Percentiles rank a stretch among this genome's conserved stretches.
Evolutionary conservation across 2,329 filamentous ascomycete species (phyloP).

Genomic region (Leptosphaerulina australis): DNA sequence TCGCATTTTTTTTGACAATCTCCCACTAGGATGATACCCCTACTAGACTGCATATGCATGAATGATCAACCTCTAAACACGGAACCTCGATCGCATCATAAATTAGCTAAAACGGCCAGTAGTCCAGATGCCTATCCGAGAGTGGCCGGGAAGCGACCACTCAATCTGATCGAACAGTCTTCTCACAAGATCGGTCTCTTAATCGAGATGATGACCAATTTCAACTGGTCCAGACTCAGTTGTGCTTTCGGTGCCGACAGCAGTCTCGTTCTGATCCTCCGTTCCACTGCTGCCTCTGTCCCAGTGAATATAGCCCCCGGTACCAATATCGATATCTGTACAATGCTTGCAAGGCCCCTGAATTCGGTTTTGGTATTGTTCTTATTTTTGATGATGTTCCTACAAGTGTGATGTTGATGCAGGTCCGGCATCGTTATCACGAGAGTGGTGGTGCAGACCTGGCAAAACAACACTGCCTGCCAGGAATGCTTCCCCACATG

Average conservation of each 20-base stretch:
- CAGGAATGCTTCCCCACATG: background rate
- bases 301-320: conserved; percentile 94
- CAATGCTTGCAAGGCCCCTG: conserved; percentile 91
- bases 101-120: no score
- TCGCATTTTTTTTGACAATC: background rate
- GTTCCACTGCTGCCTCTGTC: conserved; percentile 96
- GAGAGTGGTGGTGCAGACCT: conserved; percentile 65
- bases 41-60: conserved; percentile 22
- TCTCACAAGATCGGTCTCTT: conserved; percentile 35
- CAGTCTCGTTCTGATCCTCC: conserved; percentile 66
- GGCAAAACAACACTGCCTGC: conserved; percentile 58
- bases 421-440: conserved; percentile 72
- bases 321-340: conserved; percentile 90
- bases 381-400: no score
- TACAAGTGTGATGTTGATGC: no score
- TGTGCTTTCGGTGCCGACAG: background rate
- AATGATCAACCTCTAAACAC: background rate
- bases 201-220: conserved; percentile 27
- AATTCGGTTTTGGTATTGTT: no score
- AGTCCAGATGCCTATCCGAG: background rate
- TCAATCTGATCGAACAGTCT: conserved; percentile 32
- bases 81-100: background rate
- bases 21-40: conserved; percentile 23
- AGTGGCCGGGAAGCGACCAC: background rate
- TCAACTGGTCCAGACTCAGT: conserved; percentile 19